phyloP scores from a whole-genome alignment of 73 alveolate genomes.

The Blepharisma japonicum region DNA sequence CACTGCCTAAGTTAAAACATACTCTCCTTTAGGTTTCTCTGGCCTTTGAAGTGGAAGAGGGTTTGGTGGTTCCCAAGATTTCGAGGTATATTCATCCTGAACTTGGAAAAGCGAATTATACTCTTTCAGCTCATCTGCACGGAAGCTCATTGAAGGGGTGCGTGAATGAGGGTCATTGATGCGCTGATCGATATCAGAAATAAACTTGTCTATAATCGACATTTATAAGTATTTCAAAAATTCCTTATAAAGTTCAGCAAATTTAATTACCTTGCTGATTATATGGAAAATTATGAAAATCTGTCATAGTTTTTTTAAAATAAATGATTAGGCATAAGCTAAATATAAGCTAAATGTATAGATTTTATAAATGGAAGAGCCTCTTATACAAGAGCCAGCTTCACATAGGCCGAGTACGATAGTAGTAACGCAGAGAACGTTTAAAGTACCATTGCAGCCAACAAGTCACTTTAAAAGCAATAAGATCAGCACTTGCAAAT shows the following conservation, averaged over 20 bases:
- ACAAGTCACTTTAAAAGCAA: conserved; percentile 33
- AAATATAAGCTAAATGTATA: no score
- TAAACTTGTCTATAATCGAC: background rate
- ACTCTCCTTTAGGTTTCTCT: conserved; percentile 19
- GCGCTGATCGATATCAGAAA: conserved; percentile 9
- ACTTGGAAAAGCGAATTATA: conserved; percentile 6
- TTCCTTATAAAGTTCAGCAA: no score
- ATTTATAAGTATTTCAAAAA: background rate
- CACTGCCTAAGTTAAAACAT: background rate
- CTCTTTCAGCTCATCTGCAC: background rate
- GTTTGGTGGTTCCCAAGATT: background rate
- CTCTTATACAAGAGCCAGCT: no score
- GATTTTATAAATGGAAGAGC: no score
- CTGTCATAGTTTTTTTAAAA: no score
- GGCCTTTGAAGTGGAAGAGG: background rate
- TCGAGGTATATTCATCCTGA: background rate
- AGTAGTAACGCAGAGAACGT: background rate
- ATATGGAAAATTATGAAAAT: no score
- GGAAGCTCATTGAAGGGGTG: conserved; percentile 20
- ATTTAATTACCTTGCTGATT: no score
- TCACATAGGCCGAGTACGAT: background rate
- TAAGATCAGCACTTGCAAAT: conserved; percentile 78
- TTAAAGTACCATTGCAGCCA: background rate
- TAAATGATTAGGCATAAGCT: no score
- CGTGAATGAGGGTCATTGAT: conserved; percentile 14